Percentiles rank a stretch among this genome's conserved stretches.
These are phyloP conservation scores for Colletotrichum lentis DNA, from an alignment of 2,329 filamentous ascomycete genomes.

Conservation along the genomic window DNA sequence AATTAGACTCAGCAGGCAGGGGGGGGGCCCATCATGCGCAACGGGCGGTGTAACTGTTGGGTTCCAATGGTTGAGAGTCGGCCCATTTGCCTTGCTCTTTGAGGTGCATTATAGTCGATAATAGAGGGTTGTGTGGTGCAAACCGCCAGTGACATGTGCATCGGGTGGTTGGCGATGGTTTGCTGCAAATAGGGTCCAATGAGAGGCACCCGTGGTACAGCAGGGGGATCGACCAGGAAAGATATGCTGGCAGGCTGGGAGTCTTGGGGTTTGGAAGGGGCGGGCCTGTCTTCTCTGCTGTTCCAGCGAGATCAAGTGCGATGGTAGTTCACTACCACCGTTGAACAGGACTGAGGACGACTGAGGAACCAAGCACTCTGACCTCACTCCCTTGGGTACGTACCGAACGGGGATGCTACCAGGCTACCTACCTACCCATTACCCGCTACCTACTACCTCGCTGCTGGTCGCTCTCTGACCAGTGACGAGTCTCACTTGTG, in stretches of 20 bases:
- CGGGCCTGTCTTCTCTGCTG: too few species aligned
- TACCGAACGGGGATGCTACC: neutral
- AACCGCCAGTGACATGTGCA: neutral
- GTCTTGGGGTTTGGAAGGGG: too few species aligned
- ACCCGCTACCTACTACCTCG: neutral
- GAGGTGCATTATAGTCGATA: slow-evolving; percentile 3
- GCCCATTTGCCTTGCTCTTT: neutral
- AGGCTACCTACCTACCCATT: neutral
- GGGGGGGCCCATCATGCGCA: slow-evolving; percentile 15
- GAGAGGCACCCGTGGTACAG: slow-evolving; percentile 32
- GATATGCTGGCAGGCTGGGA: too few species aligned
- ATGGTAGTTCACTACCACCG: too few species aligned
- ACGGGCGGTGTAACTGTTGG: slow-evolving; percentile 33
- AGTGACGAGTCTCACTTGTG: slow-evolving; percentile 34
- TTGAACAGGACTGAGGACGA: too few species aligned
- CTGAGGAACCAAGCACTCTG: neutral
- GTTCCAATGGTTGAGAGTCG: slow-evolving; percentile 29
- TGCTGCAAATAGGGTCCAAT: slow-evolving; percentile 26
- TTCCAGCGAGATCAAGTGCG: too few species aligned
- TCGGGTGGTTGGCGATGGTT: neutral
- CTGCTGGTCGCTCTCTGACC: slow-evolving; percentile 9
- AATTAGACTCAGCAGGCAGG: slow-evolving; percentile 6
- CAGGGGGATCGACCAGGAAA: too few species aligned
- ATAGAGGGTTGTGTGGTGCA: slow-evolving; percentile 1
- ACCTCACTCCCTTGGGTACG: neutral